Evolutionary conservation across 176 grass and related monocot genomes (phyloP).

Genomic region (Themeda triandra): DNA sequence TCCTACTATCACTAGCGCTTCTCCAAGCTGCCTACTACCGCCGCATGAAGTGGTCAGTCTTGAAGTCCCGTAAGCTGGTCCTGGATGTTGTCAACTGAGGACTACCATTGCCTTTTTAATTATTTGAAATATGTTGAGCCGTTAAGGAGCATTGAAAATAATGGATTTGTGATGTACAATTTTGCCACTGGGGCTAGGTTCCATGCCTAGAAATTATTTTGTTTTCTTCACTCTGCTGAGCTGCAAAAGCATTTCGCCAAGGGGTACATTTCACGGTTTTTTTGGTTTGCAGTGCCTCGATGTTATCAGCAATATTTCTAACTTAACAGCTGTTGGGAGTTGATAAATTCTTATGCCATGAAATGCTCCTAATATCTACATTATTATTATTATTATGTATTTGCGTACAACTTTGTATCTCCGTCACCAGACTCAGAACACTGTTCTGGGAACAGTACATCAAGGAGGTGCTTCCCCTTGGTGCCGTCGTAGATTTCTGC

Average conservation of each 20-base stretch:
- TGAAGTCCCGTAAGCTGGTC: constrained; percentile 92
- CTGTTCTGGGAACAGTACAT: no score
- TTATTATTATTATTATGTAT: no score
- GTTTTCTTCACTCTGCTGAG: constrained; percentile 23
- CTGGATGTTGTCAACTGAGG: constrained; percentile 89
- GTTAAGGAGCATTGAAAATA: constrained; percentile 53
- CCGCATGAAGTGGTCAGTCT: constrained; percentile 88
- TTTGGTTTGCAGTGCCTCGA: constrained; percentile 16
- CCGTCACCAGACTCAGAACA: no score
- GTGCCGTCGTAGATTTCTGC: no score
- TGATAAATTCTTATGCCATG: constrained; percentile 29
- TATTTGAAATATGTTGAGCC: constrained; percentile 8
- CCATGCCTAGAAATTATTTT: constrained; percentile 36
- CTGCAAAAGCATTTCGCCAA: constrained; percentile 29
- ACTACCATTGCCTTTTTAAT: constrained; percentile 9
- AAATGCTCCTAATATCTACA: background rate
- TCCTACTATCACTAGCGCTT: constrained; percentile 89
- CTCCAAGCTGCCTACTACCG: constrained; percentile 98
- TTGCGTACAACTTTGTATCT: no score
- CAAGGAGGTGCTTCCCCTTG: no score
- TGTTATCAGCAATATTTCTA: constrained; percentile 25
- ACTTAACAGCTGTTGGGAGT: constrained; percentile 24
- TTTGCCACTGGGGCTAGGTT: constrained; percentile 46
- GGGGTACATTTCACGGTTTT: constrained; percentile 20
- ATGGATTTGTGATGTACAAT: constrained; percentile 54